Conservation (phyloP, 345 rosid genomes). For the Schrenkiella parvula region DNA sequence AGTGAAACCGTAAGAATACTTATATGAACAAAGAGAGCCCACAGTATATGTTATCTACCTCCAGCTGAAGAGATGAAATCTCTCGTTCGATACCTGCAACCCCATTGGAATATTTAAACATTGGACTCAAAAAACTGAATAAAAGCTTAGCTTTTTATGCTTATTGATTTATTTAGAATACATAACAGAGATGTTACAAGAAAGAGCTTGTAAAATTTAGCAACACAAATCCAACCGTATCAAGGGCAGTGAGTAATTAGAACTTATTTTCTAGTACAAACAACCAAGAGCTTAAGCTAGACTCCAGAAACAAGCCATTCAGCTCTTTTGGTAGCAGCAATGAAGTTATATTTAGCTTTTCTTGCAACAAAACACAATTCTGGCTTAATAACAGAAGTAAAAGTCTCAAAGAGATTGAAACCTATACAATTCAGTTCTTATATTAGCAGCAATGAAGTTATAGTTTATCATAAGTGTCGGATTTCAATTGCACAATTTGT, state of each 20-base stretch:
- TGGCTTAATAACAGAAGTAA: not conserved
- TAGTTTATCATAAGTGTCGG: not conserved
- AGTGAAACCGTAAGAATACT: not conserved
- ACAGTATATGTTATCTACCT: constrained; percentile 40
- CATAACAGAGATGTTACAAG: not conserved
- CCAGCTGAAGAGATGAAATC: constrained; percentile 88
- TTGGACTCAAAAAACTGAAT: not conserved
- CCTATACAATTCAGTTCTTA: not conserved
- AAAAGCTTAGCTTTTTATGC: not conserved
- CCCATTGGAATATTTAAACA: not conserved
- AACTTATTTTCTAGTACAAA: not conserved
- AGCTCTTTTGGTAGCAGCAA: not conserved
- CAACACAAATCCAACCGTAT: not conserved
- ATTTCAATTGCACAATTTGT: not conserved
- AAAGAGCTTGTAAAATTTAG: not conserved
- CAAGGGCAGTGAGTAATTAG: not conserved
- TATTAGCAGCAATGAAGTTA: not conserved
- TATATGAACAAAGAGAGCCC: not conserved
- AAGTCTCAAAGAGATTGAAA: not conserved
- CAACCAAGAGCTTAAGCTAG: not conserved
- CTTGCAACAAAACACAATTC: not conserved
- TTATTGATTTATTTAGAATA: not conserved
- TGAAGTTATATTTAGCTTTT: not conserved
- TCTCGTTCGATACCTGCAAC: constrained; percentile 79
- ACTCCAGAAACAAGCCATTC: not conserved